Percentiles rank a stretch among this genome's conserved stretches.
Conservation (phyloP, 768 basidiomycete species). For the Suillus subaureus region DNA sequence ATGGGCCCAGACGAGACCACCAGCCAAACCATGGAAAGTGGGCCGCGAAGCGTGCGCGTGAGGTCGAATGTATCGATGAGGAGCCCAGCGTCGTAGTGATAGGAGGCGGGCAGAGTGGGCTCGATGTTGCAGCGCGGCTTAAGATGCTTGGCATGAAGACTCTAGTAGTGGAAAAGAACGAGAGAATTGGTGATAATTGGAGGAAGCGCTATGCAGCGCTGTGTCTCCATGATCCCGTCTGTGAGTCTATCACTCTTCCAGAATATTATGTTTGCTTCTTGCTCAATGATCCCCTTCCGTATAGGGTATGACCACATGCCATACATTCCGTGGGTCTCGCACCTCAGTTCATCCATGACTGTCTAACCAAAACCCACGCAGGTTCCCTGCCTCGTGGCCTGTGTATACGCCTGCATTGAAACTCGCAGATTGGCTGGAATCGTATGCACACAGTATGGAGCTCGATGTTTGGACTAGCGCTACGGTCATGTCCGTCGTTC, state of each 20-base stretch:
- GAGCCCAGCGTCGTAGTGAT: conserved; percentile 56
- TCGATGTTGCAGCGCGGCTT: conserved; percentile 60
- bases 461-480: conserved; percentile 65
- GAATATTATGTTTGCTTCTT: background rate
- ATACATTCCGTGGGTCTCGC: conserved; percentile 51
- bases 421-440: conserved; percentile 71
- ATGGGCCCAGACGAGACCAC: conserved; percentile 46
- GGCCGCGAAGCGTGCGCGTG: conserved; percentile 27
- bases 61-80: conserved; percentile 35
- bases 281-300: background rate
- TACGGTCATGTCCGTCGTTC: conserved; percentile 28
- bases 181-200: conserved; percentile 34
- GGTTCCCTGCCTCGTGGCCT: conserved; percentile 64
- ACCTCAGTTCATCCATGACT: background rate
- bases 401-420: conserved; percentile 55
- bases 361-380: conserved; percentile 16
- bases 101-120: conserved; percentile 54
- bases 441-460: conserved; percentile 60
- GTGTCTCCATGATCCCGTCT: conserved; percentile 36
- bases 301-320: conserved; percentile 51
- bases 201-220: conserved; percentile 51
- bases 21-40: conserved; percentile 39
- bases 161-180: conserved; percentile 28
- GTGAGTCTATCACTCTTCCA: conserved; percentile 18
- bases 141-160: conserved; percentile 26